Evolutionary conservation across 2,329 filamentous ascomycete genomes (phyloP).

Genomic region (Stromatinia cepivora): DNA sequence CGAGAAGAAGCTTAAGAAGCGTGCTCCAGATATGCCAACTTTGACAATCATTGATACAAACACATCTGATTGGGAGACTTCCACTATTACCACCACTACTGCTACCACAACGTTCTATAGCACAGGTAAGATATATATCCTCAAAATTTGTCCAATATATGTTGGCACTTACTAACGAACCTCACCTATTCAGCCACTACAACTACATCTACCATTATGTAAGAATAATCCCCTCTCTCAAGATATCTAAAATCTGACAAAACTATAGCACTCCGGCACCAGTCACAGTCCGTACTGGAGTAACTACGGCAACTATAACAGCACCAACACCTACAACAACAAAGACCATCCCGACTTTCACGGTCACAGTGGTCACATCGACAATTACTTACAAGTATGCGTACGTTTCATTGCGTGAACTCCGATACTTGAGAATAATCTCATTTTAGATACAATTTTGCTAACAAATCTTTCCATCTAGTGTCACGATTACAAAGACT

Average conservation of each 20-base stretch:
- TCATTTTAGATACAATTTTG: background rate
- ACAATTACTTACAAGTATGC: constrained; percentile 19
- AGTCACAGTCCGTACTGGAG: constrained; percentile 8
- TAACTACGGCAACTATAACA: constrained; percentile 17
- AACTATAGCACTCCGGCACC: constrained; percentile 14
- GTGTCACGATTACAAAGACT: constrained; percentile 19
- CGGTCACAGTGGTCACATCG: background rate
- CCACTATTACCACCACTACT: constrained; percentile 15
- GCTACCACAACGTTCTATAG: constrained; percentile 18
- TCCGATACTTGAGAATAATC: too few relatives aligned
- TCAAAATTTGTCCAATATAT: too few relatives aligned
- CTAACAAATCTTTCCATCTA: background rate
- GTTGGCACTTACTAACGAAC: background rate
- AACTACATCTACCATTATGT: constrained; percentile 11
- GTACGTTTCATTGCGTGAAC: constrained; percentile 8
- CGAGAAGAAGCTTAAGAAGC: constrained; percentile 19
- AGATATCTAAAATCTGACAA: background rate
- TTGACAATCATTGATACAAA: constrained; percentile 16
- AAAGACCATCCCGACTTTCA: background rate
- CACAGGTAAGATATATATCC: constrained; percentile 6
- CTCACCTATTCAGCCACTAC: background rate
- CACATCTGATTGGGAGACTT: constrained; percentile 19
- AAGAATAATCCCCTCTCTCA: background rate
- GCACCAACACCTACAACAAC: constrained; percentile 19
- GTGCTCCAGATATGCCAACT: constrained; percentile 22